Base-by-base conservation (phyloP, 2,329 filamentous ascomycete species). In the Hypoxylon sp. region DNA sequence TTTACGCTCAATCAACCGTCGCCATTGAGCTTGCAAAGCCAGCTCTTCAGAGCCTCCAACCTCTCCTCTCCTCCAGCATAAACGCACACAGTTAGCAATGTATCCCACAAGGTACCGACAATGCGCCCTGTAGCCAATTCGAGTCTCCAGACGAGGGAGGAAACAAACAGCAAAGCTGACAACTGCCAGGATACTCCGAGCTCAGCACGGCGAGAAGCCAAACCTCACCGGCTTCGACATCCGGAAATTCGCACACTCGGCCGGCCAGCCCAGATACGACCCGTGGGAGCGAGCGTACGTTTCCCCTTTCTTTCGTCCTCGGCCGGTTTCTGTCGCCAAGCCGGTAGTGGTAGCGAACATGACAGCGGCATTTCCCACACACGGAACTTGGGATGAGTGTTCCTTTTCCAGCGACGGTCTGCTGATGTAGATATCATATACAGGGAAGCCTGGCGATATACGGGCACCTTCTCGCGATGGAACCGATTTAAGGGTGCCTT, bases 371-470 rank as follows among this genome's bases (percentile, higher is more conserved):
- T n/a, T 33, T 9, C 15, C 27, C n/a, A n/a, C n/a, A n/a, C n/a
- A 9, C 21, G 11, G 31, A 15, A 45, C 13, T 29, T 35, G 15
- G 15, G 10, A 45, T 11, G 6, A 2, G 20, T 29, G n/a, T n/a
- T n/a, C 40, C n/a, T 48, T 20, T 3, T 29, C 10, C 13, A 35
- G 7, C 17, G 15, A 33, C 15, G 6, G 3, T 27, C 52, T 21
- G 33, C 60, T 63, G 41, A 64, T 48, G 42, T 17, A 23, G 38
- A 35, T 57, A 11, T 54, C 20, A 21, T 21, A 13, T 31, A 64
- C 74, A 99, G 95, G 73, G 95, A 99, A 81, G 85, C 90, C 73
- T 99, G 95, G 95, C 86, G 95, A 77, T 97, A 97, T 82, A 88
- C 84, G 29, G 95, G 94, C 63, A 88, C 86, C 51, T 98, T 97